These are phyloP conservation scores for Vaccinium macrocarpon DNA, from an alignment of 148 eudicot genomes.

Conservation along the genomic window DNA sequence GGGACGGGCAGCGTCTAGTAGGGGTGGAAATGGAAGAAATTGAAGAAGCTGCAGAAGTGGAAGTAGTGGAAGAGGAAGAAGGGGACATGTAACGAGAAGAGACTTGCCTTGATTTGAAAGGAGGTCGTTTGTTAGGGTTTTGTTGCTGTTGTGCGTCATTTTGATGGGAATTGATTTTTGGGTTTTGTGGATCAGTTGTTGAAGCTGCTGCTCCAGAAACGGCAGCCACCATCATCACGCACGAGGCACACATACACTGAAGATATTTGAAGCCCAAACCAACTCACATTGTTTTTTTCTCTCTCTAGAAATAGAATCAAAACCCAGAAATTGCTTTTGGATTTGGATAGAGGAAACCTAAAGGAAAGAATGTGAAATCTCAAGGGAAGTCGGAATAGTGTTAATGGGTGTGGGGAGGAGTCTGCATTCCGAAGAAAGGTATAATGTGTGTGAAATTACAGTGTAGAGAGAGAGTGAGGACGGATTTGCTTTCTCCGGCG, in stretches of 20 bases:
- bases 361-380: slow-evolving; percentile 29
- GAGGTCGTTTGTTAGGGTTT: slow-evolving; percentile 42
- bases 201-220: slow-evolving; percentile 48
- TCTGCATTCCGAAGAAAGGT: slow-evolving; percentile 22
- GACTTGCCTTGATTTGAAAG: slow-evolving; percentile 66
- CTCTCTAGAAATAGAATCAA: slow-evolving; percentile 15
- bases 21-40: slow-evolving; percentile 34
- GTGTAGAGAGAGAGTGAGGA: slow-evolving; percentile 15
- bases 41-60: slow-evolving; percentile 35
- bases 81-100: slow-evolving; percentile 83
- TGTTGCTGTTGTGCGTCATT: slow-evolving; percentile 24
- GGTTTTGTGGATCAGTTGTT: slow-evolving; percentile 38
- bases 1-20: slow-evolving; percentile 73
- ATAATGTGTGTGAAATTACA: slow-evolving; percentile 16
- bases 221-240: slow-evolving; percentile 75
- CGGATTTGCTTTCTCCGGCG: slow-evolving; percentile 17
- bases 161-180: slow-evolving; percentile 33
- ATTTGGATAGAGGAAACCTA: slow-evolving; percentile 26
- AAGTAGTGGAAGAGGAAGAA: slow-evolving; percentile 58
- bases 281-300: slow-evolving; percentile 44
- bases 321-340: slow-evolving; percentile 15
- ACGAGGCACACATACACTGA: slow-evolving; percentile 15
- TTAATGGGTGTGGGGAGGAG: slow-evolving; percentile 18
- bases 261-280: slow-evolving; percentile 2
- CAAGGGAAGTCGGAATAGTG: slow-evolving; percentile 22